A percentile compares a stretch with the other conserved stretches of the same genome.
Evolutionary conservation across 169 alveolate genomes (phyloP).

Genomic region (Amoebophrya sp.): DNA sequence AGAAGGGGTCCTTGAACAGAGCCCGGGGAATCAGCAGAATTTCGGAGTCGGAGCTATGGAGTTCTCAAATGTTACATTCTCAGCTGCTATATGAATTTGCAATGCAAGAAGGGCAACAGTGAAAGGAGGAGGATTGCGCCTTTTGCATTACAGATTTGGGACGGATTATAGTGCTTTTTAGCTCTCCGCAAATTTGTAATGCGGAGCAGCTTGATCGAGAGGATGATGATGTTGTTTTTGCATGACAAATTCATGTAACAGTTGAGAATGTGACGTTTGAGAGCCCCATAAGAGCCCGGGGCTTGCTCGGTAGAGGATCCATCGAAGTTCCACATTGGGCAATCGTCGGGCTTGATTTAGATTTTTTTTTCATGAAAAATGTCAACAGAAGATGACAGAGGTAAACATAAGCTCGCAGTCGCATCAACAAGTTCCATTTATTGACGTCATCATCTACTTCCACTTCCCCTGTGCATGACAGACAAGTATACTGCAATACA

Average conservation of each 20-base stretch:
- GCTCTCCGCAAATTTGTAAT: too few relatives aligned
- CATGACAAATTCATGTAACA: too few relatives aligned
- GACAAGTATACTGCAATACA: neutral
- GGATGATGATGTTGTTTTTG: too few relatives aligned
- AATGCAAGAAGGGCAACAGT: too few relatives aligned
- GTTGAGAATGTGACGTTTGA: too few relatives aligned
- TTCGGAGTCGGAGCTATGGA: constrained; percentile 43
- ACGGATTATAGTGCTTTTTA: too few relatives aligned
- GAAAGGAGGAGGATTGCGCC: too few relatives aligned
- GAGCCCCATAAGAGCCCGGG: too few relatives aligned
- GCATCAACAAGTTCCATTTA: neutral
- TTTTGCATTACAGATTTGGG: too few relatives aligned
- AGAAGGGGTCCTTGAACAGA: constrained; percentile 40
- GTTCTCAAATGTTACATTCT: too few relatives aligned
- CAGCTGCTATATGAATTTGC: too few relatives aligned
- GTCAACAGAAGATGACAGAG: neutral
- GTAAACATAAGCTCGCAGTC: neutral
- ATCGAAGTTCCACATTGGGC: constrained; percentile 43
- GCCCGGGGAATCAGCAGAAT: constrained; percentile 41
- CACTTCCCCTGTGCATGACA: neutral
- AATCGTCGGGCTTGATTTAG: neutral
- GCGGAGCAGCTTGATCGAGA: too few relatives aligned
- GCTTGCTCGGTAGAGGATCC: constrained; percentile 45
- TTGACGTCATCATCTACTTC: neutral
- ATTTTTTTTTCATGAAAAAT: neutral